Evolutionary conservation across 768 basidiomycete species (phyloP), one percentile per base, ranked within the genome.

Genomic region (Lactarius evosmus): DNA sequence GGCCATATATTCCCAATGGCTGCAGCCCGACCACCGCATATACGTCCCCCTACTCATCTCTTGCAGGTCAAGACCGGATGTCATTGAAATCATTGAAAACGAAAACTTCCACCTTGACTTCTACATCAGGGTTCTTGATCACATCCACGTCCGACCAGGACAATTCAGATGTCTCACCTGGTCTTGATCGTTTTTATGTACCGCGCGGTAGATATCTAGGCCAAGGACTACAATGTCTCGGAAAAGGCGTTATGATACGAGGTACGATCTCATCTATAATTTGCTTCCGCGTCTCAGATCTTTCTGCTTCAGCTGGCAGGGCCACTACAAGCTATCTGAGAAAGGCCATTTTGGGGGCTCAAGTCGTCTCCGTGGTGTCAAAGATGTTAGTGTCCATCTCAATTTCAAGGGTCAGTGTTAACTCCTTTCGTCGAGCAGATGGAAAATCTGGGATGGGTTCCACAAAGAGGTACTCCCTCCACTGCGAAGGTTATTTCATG

Each of bases 401-500:
- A 29, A n/a, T 25, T 22, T 52, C n/a, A 27, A 27, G 44, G 27
- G 27, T 16, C 11, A 16, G 27, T 57, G 22, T 32, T 57, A n/a
- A 56, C 29, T 7, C 44, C 16, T 34, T 38, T 60, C 41, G 7
- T 51, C 7, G 5, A 36, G 25, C 25, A 65, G 64, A 61, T 65
- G 64, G 64, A 65, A 61, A 0, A 65, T 65, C 27, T 65, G 64
- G 64, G 64, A 65, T 25, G 64, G 64, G 8, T 57, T 65, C 40
- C 64, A 65, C 55, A 61, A 65, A 65, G 64, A 65, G 17, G 64
- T 65, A 61, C 32, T 19, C 7, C 7, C 25, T 25, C 30, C 9
- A 22, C 17, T 27, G 29, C 27, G 16, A 52, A 34, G 22, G 4
- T 19, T 36, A 32, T 36, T 16, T 52, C 49, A 52, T 36, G 25